phyloP scores from a whole-genome alignment of 805 yeast species.

The Candida vaughaniae region DNA sequence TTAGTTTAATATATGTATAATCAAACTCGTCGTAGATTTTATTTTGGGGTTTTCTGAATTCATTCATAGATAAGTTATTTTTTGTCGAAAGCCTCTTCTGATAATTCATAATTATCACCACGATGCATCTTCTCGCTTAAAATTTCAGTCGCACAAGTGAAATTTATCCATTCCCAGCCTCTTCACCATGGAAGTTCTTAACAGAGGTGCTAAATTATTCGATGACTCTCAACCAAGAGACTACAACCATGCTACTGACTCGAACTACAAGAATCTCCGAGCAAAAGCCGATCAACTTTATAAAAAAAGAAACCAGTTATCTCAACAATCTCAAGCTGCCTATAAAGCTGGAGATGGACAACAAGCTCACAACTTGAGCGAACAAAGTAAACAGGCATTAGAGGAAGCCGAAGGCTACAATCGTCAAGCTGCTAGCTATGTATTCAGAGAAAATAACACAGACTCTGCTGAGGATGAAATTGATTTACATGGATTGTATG shows the following conservation, averaged over 20 bases:
- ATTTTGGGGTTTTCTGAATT: too few species aligned
- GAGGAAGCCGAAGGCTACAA: conserved; percentile 67
- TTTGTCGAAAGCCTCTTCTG: too few species aligned
- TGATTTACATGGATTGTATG: conserved; percentile 89
- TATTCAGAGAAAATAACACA: conserved; percentile 81
- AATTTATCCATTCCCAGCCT: background rate
- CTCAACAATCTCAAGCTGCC: conserved; percentile 73
- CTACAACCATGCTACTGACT: conserved; percentile 72
- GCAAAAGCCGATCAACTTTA: conserved; percentile 67
- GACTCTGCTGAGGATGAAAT: conserved; percentile 86
- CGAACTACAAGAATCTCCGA: conserved; percentile 62
- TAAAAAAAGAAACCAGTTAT: conserved; percentile 51
- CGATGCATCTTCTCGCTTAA: background rate
- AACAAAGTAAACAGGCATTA: conserved; percentile 59
- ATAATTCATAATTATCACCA: background rate
- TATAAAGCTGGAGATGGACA: conserved; percentile 71
- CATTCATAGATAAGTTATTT: too few species aligned
- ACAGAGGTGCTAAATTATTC: conserved; percentile 13
- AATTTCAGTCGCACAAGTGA: conserved; percentile 1
- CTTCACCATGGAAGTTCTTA: conserved; percentile 8
- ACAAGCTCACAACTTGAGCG: conserved; percentile 71
- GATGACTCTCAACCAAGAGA: conserved; percentile 37
- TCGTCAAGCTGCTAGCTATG: conserved; percentile 84
- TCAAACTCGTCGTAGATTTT: too few species aligned
- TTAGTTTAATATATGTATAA: background rate